Conservation (phyloP, 805 yeast genomes). For the Candida namnaoensis region DNA sequence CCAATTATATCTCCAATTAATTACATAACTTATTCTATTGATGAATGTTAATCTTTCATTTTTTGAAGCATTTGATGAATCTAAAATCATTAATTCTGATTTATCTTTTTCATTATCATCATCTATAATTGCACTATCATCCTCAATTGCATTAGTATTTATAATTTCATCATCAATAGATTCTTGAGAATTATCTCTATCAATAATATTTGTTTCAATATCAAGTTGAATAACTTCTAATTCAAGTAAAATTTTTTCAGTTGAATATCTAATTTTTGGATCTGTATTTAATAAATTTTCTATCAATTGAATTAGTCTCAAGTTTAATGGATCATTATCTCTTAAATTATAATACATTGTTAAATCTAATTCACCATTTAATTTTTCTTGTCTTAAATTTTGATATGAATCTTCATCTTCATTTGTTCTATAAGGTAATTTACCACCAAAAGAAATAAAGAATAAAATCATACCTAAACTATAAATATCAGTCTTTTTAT, state of each 20-base stretch:
- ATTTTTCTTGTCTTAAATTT: constrained; percentile 21
- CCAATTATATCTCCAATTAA: neutral
- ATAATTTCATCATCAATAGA: no score
- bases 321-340: constrained; percentile 10
- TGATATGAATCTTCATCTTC: constrained; percentile 8
- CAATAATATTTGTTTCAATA: no score
- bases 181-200: no score
- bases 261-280: constrained; percentile 32
- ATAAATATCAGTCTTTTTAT: constrained; percentile 69
- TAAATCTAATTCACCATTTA: neutral
- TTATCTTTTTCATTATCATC: no score
- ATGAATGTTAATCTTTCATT: no score
- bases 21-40: no score
- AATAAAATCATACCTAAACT: constrained; percentile 80
- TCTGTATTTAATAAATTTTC: constrained; percentile 25
- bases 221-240: constrained; percentile 10
- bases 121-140: no score
- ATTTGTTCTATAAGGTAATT: constrained; percentile 40
- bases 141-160: no score
- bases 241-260: constrained; percentile 26
- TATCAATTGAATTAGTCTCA: constrained; percentile 28
- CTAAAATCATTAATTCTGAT: neutral
- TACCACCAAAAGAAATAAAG: constrained; percentile 64
- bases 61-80: neutral
- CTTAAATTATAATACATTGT: constrained; percentile 9